Conservation (phyloP, 805 yeast genomes). For the Jamesozyma jinghongensis region DNA sequence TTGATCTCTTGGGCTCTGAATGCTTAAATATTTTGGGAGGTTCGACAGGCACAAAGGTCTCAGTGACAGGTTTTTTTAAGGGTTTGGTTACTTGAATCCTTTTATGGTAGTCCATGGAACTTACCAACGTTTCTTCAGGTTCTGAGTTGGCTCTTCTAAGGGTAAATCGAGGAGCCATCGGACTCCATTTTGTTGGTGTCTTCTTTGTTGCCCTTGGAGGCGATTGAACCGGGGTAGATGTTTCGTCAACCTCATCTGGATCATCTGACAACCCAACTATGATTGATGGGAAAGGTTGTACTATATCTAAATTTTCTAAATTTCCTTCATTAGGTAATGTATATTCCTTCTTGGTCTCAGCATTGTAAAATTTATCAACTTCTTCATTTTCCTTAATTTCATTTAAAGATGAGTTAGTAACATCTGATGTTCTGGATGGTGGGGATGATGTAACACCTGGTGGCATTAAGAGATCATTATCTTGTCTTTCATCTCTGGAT, state of each 20-base stretch:
- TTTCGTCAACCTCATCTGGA: not conserved
- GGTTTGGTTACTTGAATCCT: not conserved
- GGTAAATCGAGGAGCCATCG: not conserved
- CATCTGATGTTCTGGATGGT: too few relatives aligned
- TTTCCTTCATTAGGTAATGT: not conserved
- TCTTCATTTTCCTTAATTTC: conserved; percentile 31
- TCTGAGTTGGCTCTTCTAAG: not conserved
- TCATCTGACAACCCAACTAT: conserved; percentile 18
- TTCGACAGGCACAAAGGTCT: not conserved
- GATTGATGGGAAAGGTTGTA: conserved; percentile 20
- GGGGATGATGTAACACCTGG: too few relatives aligned
- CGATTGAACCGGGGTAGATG: too few relatives aligned
- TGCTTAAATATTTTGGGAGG: conserved; percentile 3
- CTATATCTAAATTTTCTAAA: conserved; percentile 1
- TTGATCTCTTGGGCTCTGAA: conserved; percentile 27
- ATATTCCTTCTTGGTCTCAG: not conserved
- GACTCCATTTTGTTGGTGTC: conserved; percentile 6
- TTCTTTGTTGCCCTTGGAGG: not conserved
- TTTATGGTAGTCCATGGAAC: not conserved
- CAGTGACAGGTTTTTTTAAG: too few relatives aligned
- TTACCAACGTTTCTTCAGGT: not conserved
- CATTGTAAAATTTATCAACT: conserved; percentile 5
- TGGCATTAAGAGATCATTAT: too few relatives aligned
- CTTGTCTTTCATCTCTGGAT: too few relatives aligned
- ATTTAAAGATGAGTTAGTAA: conserved; percentile 26